These are phyloP conservation scores for Erythrophleum fordii DNA, from an alignment of 306 rosid species.

Conservation along the genomic window DNA sequence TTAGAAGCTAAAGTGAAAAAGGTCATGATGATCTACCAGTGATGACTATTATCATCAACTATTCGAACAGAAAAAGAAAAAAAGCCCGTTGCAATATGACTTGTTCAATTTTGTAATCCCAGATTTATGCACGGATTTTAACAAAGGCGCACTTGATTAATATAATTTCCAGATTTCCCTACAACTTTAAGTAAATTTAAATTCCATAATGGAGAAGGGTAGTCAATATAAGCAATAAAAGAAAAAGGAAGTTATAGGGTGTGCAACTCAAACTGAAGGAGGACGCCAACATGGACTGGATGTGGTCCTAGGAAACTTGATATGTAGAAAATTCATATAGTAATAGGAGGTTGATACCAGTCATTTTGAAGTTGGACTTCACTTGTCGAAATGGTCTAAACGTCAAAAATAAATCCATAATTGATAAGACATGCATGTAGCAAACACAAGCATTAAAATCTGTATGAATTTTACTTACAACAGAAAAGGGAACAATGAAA, in stretches of 20 bases:
- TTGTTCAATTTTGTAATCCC: background rate
- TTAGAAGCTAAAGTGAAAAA: background rate
- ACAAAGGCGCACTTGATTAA: background rate
- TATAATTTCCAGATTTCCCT: background rate
- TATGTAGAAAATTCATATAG: background rate
- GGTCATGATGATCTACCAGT: background rate
- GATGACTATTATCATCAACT: background rate
- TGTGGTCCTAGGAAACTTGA: background rate
- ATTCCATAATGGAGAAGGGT: constrained; percentile 1
- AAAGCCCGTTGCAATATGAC: background rate
- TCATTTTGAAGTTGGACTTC: constrained; percentile 10
- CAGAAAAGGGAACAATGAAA: constrained; percentile 16
- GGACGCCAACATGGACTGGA: background rate
- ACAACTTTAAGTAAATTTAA: background rate
- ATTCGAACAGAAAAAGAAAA: background rate
- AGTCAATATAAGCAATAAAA: background rate
- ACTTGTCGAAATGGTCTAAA: constrained; percentile 7
- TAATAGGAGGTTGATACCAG: background rate
- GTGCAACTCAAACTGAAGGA: background rate
- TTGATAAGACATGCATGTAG: background rate
- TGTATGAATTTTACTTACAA: background rate
- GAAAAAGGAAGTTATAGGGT: background rate
- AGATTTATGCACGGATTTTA: background rate
- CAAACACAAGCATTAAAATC: background rate
- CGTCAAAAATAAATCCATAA: background rate